Evolutionary conservation across 257 asterid species (phyloP).

Genomic region (Solanum lycopersicoides): DNA sequence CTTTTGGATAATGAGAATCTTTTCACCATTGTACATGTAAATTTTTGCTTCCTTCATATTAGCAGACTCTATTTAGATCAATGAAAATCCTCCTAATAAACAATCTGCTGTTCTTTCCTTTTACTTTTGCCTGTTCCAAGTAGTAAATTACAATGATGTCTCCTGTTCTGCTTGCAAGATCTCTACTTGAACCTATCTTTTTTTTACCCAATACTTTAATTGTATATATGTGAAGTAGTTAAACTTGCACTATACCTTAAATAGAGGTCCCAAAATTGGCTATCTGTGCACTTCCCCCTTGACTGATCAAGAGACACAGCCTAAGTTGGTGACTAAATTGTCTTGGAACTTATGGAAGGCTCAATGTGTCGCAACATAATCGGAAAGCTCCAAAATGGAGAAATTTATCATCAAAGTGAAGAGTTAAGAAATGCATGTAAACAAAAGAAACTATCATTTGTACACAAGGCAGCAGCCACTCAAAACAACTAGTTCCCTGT

Average conservation of each 20-base stretch:
- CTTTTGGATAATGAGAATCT: slow-evolving; percentile 1
- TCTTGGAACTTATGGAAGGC: neutral
- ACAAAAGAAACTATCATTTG: neutral
- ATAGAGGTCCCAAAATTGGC: neutral
- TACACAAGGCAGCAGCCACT: neutral
- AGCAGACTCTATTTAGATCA: neutral
- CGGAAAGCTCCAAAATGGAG: neutral
- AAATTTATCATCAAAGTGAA: neutral
- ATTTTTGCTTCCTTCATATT: neutral
- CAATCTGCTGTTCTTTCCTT: neutral
- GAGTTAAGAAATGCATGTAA: neutral
- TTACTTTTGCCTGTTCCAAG: neutral
- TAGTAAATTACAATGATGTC: neutral
- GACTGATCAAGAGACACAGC: neutral
- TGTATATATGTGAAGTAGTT: neutral
- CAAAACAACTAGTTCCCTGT: neutral
- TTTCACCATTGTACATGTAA: slow-evolving; percentile 4
- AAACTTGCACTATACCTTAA: neutral
- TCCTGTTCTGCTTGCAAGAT: neutral
- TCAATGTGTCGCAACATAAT: too few relatives aligned
- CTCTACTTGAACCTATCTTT: neutral
- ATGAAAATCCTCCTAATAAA: neutral
- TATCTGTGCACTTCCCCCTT: neutral
- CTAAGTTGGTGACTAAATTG: neutral
- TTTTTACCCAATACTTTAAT: neutral